A percentile compares a stretch with the other conserved stretches of the same genome.
phyloP scores from a whole-genome alignment of 495 filamentous ascomycete genomes.

The Recurvomyces mirabilis region DNA sequence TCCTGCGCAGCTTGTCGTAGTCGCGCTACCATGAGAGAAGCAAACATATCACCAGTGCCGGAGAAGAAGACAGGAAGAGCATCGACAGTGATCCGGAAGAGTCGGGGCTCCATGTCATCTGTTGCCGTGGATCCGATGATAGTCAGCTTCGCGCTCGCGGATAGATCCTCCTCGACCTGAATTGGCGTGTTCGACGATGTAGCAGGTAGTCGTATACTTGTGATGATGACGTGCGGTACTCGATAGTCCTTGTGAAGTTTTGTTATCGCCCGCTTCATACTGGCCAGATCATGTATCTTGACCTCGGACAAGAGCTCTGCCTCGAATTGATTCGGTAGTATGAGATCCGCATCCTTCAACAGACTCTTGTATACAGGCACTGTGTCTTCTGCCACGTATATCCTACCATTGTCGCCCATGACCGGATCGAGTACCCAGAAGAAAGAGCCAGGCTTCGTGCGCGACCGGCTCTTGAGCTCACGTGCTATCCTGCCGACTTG shows the following conservation, averaged over 20 bases:
- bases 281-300: constrained; percentile 64
- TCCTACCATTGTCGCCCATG: constrained; percentile 86
- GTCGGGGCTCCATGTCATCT: constrained; percentile 40
- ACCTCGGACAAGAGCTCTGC: constrained; percentile 55
- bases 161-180: constrained; percentile 1
- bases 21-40: constrained; percentile 78
- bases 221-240: constrained; percentile 86
- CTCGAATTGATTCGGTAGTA: constrained; percentile 94
- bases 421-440: constrained; percentile 98
- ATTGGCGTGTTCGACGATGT: constrained; percentile 11
- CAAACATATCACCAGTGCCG: constrained; percentile 97
- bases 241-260: constrained; percentile 64
- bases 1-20: constrained; percentile 64
- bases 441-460: constrained; percentile 59
- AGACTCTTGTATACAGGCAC: constrained; percentile 80
- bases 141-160: constrained; percentile 36
- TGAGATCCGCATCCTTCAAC: constrained; percentile 72
- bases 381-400: constrained; percentile 83
- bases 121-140: constrained; percentile 66
- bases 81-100: constrained; percentile 76
- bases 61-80: constrained; percentile 85
- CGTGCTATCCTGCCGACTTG: constrained; percentile 72
- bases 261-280: constrained; percentile 60
- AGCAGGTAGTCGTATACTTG: constrained; percentile 52
- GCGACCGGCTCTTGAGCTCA: constrained; percentile 59